A percentile compares a stretch with the other conserved stretches of the same genome.
phyloP scores from a whole-genome alignment of 2,329 filamentous ascomycete genomes.

The Trichoderma brevicompactum region DNA sequence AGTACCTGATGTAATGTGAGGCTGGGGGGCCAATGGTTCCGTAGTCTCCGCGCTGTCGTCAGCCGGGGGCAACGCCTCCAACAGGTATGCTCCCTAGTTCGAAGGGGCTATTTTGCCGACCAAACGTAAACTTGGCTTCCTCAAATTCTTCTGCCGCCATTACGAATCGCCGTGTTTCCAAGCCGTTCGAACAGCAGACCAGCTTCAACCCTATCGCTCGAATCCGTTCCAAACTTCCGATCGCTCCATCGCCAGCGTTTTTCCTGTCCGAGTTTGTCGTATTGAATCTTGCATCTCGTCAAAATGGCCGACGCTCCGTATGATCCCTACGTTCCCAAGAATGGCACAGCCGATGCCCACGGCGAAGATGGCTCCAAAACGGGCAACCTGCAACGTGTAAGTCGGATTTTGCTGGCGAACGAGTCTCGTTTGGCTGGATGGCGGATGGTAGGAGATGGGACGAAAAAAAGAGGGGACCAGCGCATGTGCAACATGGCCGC shows the following conservation, averaged over 20 bases:
- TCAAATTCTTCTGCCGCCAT: slow-evolving; percentile 29
- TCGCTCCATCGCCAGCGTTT: slow-evolving; percentile 5
- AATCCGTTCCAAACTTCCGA: slow-evolving; percentile 5
- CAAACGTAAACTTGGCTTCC: slow-evolving; percentile 32
- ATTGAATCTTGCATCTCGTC: slow-evolving; percentile 26
- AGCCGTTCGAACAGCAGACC: slow-evolving; percentile 34
- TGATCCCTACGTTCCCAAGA: slow-evolving; percentile 85
- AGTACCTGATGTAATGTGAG: slow-evolving; percentile 7
- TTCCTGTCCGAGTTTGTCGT: neutral
- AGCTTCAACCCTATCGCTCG: slow-evolving; percentile 26
- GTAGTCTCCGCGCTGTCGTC: slow-evolving; percentile 37
- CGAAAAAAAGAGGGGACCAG: neutral
- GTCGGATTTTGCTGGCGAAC: neutral
- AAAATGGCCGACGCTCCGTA: slow-evolving; percentile 70
- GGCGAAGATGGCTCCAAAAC: neutral
- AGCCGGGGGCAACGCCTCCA: slow-evolving; percentile 33
- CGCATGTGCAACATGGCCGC: neutral
- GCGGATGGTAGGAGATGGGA: neutral
- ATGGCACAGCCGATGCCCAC: slow-evolving; percentile 56
- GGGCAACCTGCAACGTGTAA: slow-evolving; percentile 19
- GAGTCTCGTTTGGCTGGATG: neutral
- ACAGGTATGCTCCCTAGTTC: slow-evolving; percentile 21
- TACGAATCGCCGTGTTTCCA: slow-evolving; percentile 31
- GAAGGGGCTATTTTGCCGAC: slow-evolving; percentile 25
- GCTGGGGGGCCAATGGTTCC: slow-evolving; percentile 32